Base-by-base conservation (phyloP, 2,329 filamentous ascomycete species). In the Fusarium denticulatum region DNA sequence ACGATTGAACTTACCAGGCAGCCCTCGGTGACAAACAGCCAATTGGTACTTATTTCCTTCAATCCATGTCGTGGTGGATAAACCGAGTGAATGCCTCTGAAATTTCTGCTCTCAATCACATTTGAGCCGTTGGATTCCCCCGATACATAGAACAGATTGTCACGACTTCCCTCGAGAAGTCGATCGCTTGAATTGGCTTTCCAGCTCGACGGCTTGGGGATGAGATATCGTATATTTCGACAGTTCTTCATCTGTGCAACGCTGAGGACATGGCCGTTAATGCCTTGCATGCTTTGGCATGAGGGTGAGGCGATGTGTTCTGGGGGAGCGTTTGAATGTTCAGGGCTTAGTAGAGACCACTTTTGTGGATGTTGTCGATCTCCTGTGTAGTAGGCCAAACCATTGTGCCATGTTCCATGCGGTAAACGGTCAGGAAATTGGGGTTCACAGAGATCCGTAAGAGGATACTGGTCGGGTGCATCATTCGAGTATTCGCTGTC, bases 261-360 rank as follows among this genome's bases (percentile, higher is more conserved):
- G 10, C 50, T 60, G 1, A 67, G 11, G 0, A 24, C n/a, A 13
- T 52, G 39, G 13, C 62, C 62, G 3, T 67, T 67, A 28, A 67
- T 67, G 2, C 64, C 64, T 16, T 42, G 45, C 2, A 52, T 8
- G 1, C 16, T 67, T 22, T 45, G 52, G 14, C 64, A 67, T 7
- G 62, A 67, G 1, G 45, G 52, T 20, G 64, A 66, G 3, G 64
- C 45, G 20, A 67, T n/a, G 13, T 67, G 62, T 6, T 67, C 64
- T 14, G 6, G 6, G 2, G 37, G 43, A 0, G 28, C 26, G 14
- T 55, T 26, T 9, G 46, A 13, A 16, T n/a, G n/a, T 6, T 4
- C 16, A 1, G 2, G 11, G 3, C 6, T 6, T 36, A 1, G 3
- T 13, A 56, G 5, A 18, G 62, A 11, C 64, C 42, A 16, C 10